Conservation (phyloP, 805 yeast genomes). For the Hanseniaspora meyeri region DNA sequence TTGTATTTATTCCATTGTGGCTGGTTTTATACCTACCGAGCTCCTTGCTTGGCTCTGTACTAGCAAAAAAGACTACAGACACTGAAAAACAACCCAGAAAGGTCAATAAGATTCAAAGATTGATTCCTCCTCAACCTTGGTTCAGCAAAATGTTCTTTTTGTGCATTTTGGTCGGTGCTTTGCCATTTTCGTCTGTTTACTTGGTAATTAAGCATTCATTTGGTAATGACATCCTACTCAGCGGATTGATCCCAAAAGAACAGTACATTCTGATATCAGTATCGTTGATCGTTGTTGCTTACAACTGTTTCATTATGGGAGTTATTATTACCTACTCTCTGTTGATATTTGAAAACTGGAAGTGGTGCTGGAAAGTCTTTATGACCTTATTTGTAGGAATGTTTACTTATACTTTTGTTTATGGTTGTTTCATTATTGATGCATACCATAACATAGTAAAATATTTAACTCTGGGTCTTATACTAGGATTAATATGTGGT, state of each 20-base stretch:
- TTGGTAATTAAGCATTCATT: constrained; percentile 88
- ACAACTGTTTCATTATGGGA: constrained; percentile 71
- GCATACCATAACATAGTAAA: constrained; percentile 62
- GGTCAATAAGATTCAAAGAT: constrained; percentile 92
- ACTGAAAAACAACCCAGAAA: constrained; percentile 59
- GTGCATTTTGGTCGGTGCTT: constrained; percentile 35
- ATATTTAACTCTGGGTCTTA: constrained; percentile 68
- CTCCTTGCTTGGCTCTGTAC: constrained; percentile 67
- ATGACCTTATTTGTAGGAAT: constrained; percentile 89
- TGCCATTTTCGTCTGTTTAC: constrained; percentile 89
- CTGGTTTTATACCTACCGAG: constrained; percentile 73
- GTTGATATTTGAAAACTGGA: constrained; percentile 80
- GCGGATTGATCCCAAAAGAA: constrained; percentile 81
- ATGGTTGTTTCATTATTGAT: constrained; percentile 64
- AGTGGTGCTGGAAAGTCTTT: constrained; percentile 95
- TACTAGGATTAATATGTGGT: constrained; percentile 75
- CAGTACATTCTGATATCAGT: constrained; percentile 95
- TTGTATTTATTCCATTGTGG: constrained; percentile 75
- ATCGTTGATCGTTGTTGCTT: constrained; percentile 65
- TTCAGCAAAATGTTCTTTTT: constrained; percentile 58
- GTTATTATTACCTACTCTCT: constrained; percentile 70
- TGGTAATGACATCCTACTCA: constrained; percentile 81
- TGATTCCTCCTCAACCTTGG: constrained; percentile 84
- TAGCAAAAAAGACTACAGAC: constrained; percentile 53
- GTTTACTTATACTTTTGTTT: constrained; percentile 69